Base-by-base conservation (phyloP, 495 filamentous ascomycete species). In the Aspergillus conjunctus region DNA sequence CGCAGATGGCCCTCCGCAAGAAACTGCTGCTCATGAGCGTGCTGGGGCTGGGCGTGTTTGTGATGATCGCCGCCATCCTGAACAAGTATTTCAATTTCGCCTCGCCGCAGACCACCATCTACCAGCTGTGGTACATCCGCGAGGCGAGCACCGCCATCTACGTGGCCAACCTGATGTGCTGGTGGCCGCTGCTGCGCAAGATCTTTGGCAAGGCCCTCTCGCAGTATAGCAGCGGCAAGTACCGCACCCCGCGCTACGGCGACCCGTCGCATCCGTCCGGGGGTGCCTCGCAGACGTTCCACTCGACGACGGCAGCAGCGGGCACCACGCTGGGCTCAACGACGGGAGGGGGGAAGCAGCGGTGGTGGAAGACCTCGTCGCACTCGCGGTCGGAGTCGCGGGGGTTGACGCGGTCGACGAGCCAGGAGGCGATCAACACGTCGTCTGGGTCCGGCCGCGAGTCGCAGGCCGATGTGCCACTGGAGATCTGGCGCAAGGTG, bases 21-120 rank as follows among this genome's bases (percentile, higher is more conserved):
- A 89, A 88, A 66, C 44, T 81, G 8, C 68, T 86, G 30, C 75
- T 88, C 0, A 71, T 76, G 15, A 64, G 66, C 41, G 69, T 80
- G 59, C 76, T 81, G 71, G 71, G 71, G 51, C 75, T 89, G 11
- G 87, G 87, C 31, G 66, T 87, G 30, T 88, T 90, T 70, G 85
- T 85, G 37, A 86, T 89, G 55, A 68, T 87, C 34, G 82, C 81
- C 33, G 82, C 85, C 3, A 77, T 85, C 45, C 72, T 88, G n/a
- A 88, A 87, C 66, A 88, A 88, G 68, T 85, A 81, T 66, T 89
- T 88, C 74, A 85, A 81, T 43, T 88, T 90, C 66, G 77, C 73
- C 7, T 67, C 75, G 2, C 84, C 84, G 0, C 79, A 82, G 51
- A 76, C 72, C 10, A 76, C 73, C 7, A 79, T 76, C 10, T 73